phyloP scores from a whole-genome alignment of 2,329 filamentous ascomycete genomes.

The Aspergillus spinulosporus region DNA sequence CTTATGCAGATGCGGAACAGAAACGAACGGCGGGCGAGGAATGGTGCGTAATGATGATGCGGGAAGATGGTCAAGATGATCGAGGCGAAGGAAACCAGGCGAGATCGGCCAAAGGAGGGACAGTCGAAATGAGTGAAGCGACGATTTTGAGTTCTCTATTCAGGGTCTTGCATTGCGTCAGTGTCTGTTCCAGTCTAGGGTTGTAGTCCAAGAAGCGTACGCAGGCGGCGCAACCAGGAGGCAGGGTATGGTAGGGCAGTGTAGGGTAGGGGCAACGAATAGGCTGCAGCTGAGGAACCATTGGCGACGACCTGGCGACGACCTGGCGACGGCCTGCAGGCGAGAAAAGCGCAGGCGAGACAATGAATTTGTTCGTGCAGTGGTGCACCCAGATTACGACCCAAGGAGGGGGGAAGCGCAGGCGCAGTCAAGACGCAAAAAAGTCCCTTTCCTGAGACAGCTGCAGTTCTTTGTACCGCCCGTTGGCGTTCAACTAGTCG shows the following conservation, averaged over 20 bases:
- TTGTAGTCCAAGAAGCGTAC: conserved; percentile 6
- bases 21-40: conserved; percentile 19
- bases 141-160: conserved; percentile 12
- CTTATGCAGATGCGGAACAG: conserved; percentile 4
- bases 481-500: neutral
- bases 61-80: neutral
- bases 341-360: conserved; percentile 22
- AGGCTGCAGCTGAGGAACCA: conserved; percentile 21
- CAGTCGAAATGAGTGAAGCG: conserved; percentile 14
- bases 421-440: conserved; percentile 7
- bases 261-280: conserved; percentile 9
- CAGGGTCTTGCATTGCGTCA: conserved; percentile 16
- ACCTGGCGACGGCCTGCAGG: conserved; percentile 7
- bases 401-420: conserved; percentile 8
- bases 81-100: conserved; percentile 9
- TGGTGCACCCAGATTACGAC: conserved; percentile 17
- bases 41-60: neutral
- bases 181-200: conserved; percentile 13
- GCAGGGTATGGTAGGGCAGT: neutral
- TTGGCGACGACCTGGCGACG: conserved; percentile 12
- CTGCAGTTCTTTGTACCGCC: conserved; percentile 19
- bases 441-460: conserved; percentile 20
- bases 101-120: conserved; percentile 18
- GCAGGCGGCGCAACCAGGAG: conserved; percentile 19
- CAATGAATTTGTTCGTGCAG: conserved; percentile 38